Conservation (phyloP, 1,139 yeast species). For the Pneumocystis sp. region DNA sequence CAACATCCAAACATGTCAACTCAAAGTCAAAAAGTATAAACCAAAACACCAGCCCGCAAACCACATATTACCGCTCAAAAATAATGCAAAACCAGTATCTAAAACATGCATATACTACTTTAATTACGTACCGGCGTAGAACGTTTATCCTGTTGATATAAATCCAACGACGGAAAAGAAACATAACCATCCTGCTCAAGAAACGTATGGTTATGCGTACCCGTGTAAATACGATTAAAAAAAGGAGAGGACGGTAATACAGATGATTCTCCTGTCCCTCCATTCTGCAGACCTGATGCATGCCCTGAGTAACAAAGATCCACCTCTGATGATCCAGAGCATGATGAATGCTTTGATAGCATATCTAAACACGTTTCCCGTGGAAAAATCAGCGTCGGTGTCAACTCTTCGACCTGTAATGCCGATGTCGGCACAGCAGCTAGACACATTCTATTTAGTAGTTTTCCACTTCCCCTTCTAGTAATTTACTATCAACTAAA, state of each 20-base stretch:
- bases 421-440: neutral
- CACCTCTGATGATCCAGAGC: neutral
- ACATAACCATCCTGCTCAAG: neutral
- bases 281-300: neutral
- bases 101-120: neutral
- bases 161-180: neutral
- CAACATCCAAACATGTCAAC: neutral
- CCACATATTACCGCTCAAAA: neutral
- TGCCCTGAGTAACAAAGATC: neutral
- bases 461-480: neutral
- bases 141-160: neutral
- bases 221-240: neutral
- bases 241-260: neutral
- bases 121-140: neutral
- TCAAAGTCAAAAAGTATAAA: neutral
- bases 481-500: neutral
- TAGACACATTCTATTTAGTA: neutral
- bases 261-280: neutral
- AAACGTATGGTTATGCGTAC: neutral
- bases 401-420: neutral
- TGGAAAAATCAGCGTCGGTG: neutral
- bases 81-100: neutral
- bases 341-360: neutral
- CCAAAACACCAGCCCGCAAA: neutral
- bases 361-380: neutral